Evolutionary conservation across 371 early-diverging fungal genomes (phyloP).

Genomic region (Mortierella sp.): DNA sequence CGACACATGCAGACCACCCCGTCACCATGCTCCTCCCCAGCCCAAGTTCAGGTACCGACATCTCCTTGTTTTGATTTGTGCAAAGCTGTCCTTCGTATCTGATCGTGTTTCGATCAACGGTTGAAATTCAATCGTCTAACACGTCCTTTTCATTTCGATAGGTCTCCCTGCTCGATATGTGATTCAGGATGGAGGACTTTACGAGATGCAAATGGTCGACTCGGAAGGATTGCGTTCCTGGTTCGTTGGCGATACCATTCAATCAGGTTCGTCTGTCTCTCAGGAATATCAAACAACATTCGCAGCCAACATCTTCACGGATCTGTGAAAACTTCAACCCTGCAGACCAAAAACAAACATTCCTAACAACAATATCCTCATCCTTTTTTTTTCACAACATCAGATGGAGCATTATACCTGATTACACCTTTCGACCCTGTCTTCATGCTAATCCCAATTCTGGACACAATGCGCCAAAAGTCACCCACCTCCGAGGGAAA

Average conservation of each 20-base stretch:
- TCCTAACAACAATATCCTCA: background rate
- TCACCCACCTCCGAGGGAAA: slow-evolving; percentile 31
- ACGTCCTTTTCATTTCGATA: slow-evolving; percentile 6
- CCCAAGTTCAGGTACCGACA: slow-evolving; percentile 46
- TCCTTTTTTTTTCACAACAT: background rate
- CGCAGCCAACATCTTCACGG: too few relatives aligned
- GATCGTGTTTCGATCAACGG: background rate
- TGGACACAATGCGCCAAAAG: slow-evolving; percentile 48
- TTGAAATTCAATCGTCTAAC: background rate
- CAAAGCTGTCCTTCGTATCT: background rate
- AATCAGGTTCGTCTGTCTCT: slow-evolving; percentile 30
- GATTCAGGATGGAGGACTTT: slow-evolving; percentile 44
- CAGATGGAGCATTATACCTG: slow-evolving; percentile 50
- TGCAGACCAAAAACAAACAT: background rate
- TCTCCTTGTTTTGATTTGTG: background rate
- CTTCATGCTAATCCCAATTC: slow-evolving; percentile 53
- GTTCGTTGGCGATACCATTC: slow-evolving; percentile 47
- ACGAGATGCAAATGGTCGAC: slow-evolving; percentile 45
- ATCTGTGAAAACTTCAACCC: background rate
- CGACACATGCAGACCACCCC: slow-evolving; percentile 19
- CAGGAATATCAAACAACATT: background rate
- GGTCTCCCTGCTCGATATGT: slow-evolving; percentile 49
- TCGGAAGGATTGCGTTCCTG: slow-evolving; percentile 53
- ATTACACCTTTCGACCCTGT: slow-evolving; percentile 51
- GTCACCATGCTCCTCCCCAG: slow-evolving; percentile 43